A percentile compares a stretch with the other conserved stretches of the same genome.
Evolutionary conservation across 768 basidiomycete genomes (phyloP).

Genomic region (Polyporus arcularius): DNA sequence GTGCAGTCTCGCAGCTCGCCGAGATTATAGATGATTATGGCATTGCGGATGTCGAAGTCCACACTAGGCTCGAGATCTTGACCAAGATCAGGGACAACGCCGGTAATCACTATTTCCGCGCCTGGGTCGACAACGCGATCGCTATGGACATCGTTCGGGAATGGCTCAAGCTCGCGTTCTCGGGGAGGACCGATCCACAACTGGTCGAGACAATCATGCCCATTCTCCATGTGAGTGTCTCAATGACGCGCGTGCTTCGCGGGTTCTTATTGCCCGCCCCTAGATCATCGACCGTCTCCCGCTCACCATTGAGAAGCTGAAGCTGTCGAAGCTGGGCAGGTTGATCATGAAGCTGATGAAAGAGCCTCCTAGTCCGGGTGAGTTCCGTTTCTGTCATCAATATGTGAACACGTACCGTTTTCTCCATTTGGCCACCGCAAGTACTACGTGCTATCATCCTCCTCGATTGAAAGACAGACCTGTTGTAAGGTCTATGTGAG

Average conservation of each 20-base stretch:
- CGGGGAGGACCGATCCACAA: conserved; percentile 52
- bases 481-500: too few species aligned
- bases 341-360: conserved; percentile 76
- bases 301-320: conserved; percentile 66
- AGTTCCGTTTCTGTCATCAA: conserved; percentile 39
- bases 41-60: conserved; percentile 60
- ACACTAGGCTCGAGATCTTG: conserved; percentile 72
- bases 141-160: conserved; percentile 81
- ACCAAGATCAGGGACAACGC: conserved; percentile 83
- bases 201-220: conserved; percentile 83
- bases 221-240: conserved; percentile 72
- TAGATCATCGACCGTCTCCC: conserved; percentile 87
- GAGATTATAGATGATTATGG: conserved; percentile 61
- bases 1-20: conserved; percentile 65
- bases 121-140: conserved; percentile 74
- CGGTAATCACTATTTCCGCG: conserved; percentile 83
- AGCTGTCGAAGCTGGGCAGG: conserved; percentile 76
- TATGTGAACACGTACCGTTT: not conserved
- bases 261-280: not conserved
- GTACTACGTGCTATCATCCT: not conserved
- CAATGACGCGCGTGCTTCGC: not conserved
- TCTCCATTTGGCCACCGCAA: not conserved
- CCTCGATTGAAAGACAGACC: too few species aligned
- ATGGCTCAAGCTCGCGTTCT: conserved; percentile 75
- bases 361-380: conserved; percentile 77